Evolutionary conservation across 179 eudicot species (phyloP).

Genomic region (Gypsophila paniculata): DNA sequence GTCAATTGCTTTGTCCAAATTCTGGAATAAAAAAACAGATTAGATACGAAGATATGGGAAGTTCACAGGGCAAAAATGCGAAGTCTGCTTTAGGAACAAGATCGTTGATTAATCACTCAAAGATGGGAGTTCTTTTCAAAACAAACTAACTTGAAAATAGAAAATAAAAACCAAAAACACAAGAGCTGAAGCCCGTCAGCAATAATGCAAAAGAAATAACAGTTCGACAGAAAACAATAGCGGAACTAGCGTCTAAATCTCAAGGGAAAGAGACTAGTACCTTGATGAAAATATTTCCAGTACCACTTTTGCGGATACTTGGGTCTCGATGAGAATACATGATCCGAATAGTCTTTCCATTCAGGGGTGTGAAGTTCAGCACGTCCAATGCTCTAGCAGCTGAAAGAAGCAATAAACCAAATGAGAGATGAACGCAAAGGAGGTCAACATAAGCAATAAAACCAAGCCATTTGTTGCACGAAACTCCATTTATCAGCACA

Average conservation of each 20-base stretch:
- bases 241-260: too few species aligned
- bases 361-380: constrained; percentile 67
- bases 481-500: too few species aligned
- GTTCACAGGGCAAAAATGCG: neutral
- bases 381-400: constrained; percentile 64
- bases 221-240: too few species aligned
- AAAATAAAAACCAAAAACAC: neutral
- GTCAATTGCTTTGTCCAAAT: constrained; percentile 66
- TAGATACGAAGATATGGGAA: constrained; percentile 49
- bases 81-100: neutral
- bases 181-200: neutral
- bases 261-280: constrained; percentile 18
- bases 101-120: too few species aligned
- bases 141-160: too few species aligned
- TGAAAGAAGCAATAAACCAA: constrained; percentile 14
- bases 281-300: constrained; percentile 75
- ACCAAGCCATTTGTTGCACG: too few species aligned
- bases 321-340: constrained; percentile 73
- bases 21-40: constrained; percentile 28
- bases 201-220: neutral
- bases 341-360: constrained; percentile 63
- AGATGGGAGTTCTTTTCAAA: too few species aligned
- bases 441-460: too few species aligned
- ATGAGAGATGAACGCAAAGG: neutral
- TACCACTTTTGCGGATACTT: constrained; percentile 58